Evolutionary conservation across 2,329 filamentous ascomycete genomes (phyloP).

Genomic region (Xylaria multiplex): DNA sequence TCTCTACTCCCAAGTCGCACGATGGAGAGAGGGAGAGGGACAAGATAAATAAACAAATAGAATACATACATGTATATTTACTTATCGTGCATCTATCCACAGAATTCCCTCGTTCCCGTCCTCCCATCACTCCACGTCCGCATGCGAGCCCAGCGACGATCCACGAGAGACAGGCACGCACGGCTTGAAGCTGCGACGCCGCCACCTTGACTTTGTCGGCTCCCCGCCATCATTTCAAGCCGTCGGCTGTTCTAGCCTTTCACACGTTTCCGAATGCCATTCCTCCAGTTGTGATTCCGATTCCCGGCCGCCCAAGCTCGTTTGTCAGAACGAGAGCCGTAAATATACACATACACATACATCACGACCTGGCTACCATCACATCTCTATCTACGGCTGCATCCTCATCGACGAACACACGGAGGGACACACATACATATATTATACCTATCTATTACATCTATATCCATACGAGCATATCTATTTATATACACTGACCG

Average conservation of each 20-base stretch:
- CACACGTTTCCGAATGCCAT: neutral
- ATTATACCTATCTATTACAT: neutral
- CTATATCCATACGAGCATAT: conserved; percentile 4
- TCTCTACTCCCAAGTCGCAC: neutral
- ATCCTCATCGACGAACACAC: neutral
- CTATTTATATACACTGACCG: conserved; percentile 3
- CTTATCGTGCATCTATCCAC: neutral
- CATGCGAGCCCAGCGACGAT: conserved; percentile 27
- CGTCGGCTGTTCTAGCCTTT: conserved; percentile 7
- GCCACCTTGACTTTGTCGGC: neutral
- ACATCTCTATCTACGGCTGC: neutral
- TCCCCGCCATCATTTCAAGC: conserved; percentile 5
- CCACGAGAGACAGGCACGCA: conserved; percentile 16
- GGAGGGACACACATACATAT: neutral
- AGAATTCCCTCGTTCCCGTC: neutral
- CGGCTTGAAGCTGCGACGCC: conserved; percentile 20
- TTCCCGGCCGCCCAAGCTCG: neutral
- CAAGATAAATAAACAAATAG: neutral
- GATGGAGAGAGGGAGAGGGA: neutral
- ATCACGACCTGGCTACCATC: neutral
- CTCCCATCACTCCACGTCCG: neutral
- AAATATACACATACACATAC: no score
- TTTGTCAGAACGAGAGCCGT: neutral
- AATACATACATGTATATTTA: neutral
- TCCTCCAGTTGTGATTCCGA: neutral